Evolutionary conservation across 441 rosid species (phyloP).

Genomic region (Populus tomentosa): DNA sequence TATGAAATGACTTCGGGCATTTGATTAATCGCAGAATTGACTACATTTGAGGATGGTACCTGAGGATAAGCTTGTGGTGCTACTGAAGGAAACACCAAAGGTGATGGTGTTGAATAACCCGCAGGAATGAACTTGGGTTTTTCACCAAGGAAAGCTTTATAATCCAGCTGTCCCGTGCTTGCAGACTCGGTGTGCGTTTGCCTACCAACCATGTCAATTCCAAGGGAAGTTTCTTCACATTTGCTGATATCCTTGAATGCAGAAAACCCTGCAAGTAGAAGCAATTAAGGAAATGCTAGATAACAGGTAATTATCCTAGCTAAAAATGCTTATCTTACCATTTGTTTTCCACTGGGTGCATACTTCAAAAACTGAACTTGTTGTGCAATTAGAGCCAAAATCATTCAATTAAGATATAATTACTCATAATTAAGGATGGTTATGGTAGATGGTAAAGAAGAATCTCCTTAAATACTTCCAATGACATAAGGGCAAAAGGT

Average conservation of each 20-base stretch:
- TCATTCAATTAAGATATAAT: background rate
- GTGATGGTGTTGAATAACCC: slow-evolving; percentile 31
- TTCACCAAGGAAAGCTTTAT: slow-evolving; percentile 23
- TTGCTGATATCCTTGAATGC: slow-evolving; percentile 23
- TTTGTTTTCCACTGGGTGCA: background rate
- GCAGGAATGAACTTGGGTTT: slow-evolving; percentile 25
- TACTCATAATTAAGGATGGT: background rate
- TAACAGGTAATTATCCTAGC: background rate
- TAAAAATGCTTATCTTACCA: background rate
- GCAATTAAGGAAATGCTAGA: background rate
- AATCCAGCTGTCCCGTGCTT: slow-evolving; percentile 21
- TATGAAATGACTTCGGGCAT: slow-evolving; percentile 17
- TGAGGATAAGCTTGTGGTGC: slow-evolving; percentile 31
- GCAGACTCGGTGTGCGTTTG: slow-evolving; percentile 26
- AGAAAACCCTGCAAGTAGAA: slow-evolving; percentile 27
- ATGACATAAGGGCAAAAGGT: background rate
- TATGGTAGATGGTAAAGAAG: background rate
- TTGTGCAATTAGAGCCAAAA: background rate
- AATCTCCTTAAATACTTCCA: background rate
- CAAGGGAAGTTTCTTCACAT: slow-evolving; percentile 27
- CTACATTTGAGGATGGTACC: slow-evolving; percentile 28
- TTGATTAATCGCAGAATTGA: slow-evolving; percentile 26
- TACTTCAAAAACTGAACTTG: background rate
- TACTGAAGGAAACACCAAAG: slow-evolving; percentile 30
- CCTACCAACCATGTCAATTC: slow-evolving; percentile 15